Evolutionary conservation across 2,329 filamentous ascomycete species (phyloP).

Genomic region (Geoglossum cookeanum): DNA sequence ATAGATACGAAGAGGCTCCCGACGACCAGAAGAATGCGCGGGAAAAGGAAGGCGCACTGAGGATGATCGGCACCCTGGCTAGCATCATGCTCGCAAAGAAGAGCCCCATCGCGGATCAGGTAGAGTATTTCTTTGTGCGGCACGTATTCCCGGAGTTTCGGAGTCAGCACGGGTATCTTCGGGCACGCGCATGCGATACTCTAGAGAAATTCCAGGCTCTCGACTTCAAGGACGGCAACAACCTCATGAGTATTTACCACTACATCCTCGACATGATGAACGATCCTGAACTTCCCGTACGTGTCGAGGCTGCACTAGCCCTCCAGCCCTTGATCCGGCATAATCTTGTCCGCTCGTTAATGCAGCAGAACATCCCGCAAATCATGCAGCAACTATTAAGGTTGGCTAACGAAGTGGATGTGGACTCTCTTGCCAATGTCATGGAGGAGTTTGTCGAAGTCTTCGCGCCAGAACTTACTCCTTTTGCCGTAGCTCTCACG

Average conservation of each 20-base stretch:
- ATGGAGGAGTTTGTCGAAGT: constrained; percentile 99
- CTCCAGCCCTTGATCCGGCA: constrained; percentile 91
- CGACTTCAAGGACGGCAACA: constrained; percentile 91
- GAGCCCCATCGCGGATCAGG: constrained; percentile 91
- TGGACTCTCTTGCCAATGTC: constrained; percentile 90
- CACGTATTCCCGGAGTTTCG: constrained; percentile 98
- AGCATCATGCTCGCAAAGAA: constrained; percentile 94
- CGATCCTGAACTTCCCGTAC: constrained; percentile 77
- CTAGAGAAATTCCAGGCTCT: constrained; percentile 96
- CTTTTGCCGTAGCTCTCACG: constrained; percentile 87
- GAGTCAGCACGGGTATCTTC: constrained; percentile 76
- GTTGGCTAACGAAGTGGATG: constrained; percentile 91
- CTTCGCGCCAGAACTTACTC: constrained; percentile 89
- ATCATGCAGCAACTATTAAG: constrained; percentile 99
- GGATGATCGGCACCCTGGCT: constrained; percentile 92
- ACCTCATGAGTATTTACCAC: constrained; percentile 87
- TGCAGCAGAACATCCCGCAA: constrained; percentile 95
- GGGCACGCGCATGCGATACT: constrained; percentile 88
- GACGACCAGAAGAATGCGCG: constrained; percentile 84
- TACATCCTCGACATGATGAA: constrained; percentile 96
- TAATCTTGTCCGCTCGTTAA: constrained; percentile 79
- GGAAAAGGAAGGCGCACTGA: constrained; percentile 86
- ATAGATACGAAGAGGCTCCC: constrained; percentile 67
- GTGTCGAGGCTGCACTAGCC: constrained; percentile 83
- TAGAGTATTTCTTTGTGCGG: constrained; percentile 95